phyloP scores from a whole-genome alignment of 306 rosid genomes.

The Castanea crenata region DNA sequence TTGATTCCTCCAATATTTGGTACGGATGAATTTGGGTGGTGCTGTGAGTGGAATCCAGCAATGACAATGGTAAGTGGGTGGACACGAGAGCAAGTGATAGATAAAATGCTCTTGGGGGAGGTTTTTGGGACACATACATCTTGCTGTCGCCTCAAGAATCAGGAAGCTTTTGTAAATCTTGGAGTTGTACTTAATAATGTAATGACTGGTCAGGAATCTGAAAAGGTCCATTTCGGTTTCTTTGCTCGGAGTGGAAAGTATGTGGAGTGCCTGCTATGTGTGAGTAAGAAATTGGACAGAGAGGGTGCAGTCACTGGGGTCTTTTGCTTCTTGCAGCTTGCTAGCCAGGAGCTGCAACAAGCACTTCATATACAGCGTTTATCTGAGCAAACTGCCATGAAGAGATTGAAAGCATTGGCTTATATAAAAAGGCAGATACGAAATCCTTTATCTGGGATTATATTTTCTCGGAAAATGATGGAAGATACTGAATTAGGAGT shows the following conservation, averaged over 20 bases:
- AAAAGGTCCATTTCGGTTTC: conserved; percentile 73
- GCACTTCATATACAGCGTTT: conserved; percentile 82
- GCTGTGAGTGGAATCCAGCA: conserved; percentile 95
- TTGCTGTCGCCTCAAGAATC: conserved; percentile 83
- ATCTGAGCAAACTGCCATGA: conserved; percentile 77
- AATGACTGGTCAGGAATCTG: conserved; percentile 71
- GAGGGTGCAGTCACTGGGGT: conserved; percentile 78
- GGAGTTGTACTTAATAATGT: conserved; percentile 74
- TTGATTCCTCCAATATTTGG: conserved; percentile 97
- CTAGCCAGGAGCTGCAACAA: conserved; percentile 86
- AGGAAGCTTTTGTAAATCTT: conserved; percentile 82
- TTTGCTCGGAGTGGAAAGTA: conserved; percentile 58
- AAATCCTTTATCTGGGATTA: conserved; percentile 69
- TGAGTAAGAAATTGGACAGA: conserved; percentile 70
- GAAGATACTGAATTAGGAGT: conserved; percentile 67
- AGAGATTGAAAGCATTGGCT: conserved; percentile 70
- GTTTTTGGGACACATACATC: conserved; percentile 70
- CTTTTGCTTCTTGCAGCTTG: conserved; percentile 93
- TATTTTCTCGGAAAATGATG: conserved; percentile 61
- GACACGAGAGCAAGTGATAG: conserved; percentile 81
- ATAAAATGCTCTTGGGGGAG: conserved; percentile 95
- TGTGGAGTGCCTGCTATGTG: conserved; percentile 81
- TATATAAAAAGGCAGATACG: conserved; percentile 76
- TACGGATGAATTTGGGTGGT: conserved; percentile 94
- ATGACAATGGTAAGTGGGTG: conserved; percentile 87